A percentile compares a stretch with the other conserved stretches of the same genome.
Evolutionary conservation across 768 basidiomycete genomes (phyloP).

Genomic region (Rhizopogon rudus): DNA sequence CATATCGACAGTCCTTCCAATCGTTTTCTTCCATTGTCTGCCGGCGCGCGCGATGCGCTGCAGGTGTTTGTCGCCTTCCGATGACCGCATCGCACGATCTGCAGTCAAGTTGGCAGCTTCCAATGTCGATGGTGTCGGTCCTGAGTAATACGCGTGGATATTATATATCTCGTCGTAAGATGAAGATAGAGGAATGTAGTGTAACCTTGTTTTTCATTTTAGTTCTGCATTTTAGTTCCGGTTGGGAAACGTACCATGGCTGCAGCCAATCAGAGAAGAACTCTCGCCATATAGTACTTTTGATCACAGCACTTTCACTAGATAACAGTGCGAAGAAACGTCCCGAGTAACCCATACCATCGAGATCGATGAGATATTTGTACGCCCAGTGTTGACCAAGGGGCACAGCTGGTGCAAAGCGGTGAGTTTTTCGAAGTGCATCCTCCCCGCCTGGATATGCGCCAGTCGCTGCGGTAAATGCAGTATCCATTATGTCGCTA

Average conservation of each 20-base stretch:
- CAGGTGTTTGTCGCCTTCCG: slow-evolving; percentile 68
- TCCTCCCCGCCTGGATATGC: slow-evolving; percentile 74
- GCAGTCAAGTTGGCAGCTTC: slow-evolving; percentile 47
- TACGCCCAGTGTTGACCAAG: slow-evolving; percentile 88
- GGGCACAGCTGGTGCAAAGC: slow-evolving; percentile 71
- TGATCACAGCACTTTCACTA: slow-evolving; percentile 86
- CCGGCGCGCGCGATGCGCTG: slow-evolving; percentile 86
- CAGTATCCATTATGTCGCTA: slow-evolving; percentile 78
- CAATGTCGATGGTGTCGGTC: slow-evolving; percentile 60
- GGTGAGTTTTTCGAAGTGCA: slow-evolving; percentile 57
- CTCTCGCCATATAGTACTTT: slow-evolving; percentile 88
- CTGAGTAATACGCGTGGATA: slow-evolving; percentile 89
- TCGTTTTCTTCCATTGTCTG: slow-evolving; percentile 86
- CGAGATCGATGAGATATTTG: slow-evolving; percentile 89
- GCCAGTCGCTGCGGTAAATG: slow-evolving; percentile 76
- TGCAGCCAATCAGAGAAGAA: slow-evolving; percentile 90
- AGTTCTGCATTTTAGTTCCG: not conserved
- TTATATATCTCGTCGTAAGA: slow-evolving; percentile 92
- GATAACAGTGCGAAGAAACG: slow-evolving; percentile 82
- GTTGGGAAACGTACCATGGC: slow-evolving; percentile 57
- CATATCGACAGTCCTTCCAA: slow-evolving; percentile 85
- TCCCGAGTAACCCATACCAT: slow-evolving; percentile 94
- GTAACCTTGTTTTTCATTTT: slow-evolving; percentile 54
- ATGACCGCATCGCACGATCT: slow-evolving; percentile 22
- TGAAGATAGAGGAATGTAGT: slow-evolving; percentile 89